Conservation (phyloP, 805 yeast species). For the Candida berthetii region DNA sequence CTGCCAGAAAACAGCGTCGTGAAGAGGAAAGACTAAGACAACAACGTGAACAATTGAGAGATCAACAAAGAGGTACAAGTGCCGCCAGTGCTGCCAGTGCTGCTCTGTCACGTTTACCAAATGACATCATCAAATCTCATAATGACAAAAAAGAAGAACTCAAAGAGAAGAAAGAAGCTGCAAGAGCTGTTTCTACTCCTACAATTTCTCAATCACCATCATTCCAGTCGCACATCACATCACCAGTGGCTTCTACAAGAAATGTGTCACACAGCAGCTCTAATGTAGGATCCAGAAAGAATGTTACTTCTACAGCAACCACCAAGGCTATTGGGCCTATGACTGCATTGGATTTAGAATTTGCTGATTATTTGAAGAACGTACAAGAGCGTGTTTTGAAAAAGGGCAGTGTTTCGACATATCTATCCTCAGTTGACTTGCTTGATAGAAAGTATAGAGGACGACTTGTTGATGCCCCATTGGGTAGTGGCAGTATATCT, state of each 20-base stretch:
- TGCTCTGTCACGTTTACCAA: conserved; percentile 20
- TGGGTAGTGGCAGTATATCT: conserved; percentile 35
- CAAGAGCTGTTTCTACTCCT: conserved; percentile 4
- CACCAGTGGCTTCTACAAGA: conserved; percentile 1
- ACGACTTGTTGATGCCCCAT: conserved; percentile 50
- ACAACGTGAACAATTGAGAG: conserved; percentile 4
- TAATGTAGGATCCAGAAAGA: no score
- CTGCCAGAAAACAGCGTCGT: conserved; percentile 18
- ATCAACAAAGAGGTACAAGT: conserved; percentile 1
- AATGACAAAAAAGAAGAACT: conserved; percentile 4
- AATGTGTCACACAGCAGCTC: no score
- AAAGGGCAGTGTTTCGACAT: conserved; percentile 46
- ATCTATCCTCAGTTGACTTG: conserved; percentile 34
- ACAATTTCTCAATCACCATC: neutral
- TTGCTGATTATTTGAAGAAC: conserved; percentile 47
- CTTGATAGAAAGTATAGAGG: conserved; percentile 58
- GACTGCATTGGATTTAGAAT: conserved; percentile 49
- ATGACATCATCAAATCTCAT: conserved; percentile 17
- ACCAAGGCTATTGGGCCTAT: conserved; percentile 35
- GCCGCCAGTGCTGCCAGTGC: conserved; percentile 17
- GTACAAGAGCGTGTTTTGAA: conserved; percentile 56
- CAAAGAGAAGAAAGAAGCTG: conserved; percentile 1
- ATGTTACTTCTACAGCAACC: conserved; percentile 2
- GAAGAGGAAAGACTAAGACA: neutral
- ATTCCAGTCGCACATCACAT: neutral